These are phyloP conservation scores for Neurospora cerealis DNA, from an alignment of 495 filamentous ascomycete genomes.

Conservation along the genomic window DNA sequence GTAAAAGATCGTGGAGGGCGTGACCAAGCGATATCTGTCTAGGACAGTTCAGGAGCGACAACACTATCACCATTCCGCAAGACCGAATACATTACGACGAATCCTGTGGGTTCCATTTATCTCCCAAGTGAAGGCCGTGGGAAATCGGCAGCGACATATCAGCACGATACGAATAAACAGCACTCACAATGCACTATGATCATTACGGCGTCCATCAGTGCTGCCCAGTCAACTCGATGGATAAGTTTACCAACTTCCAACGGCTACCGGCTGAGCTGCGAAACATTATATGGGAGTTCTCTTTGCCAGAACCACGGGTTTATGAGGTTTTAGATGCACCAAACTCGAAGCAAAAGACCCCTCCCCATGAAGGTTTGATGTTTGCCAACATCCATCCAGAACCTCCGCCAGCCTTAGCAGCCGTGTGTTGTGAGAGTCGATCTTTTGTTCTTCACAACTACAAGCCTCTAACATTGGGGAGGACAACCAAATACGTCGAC, in stretches of 20 bases:
- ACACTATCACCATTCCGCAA: not conserved
- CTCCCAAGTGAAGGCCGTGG: not conserved
- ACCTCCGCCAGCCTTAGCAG: slow-evolving; percentile 35
- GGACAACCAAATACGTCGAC: slow-evolving; percentile 37
- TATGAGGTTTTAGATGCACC: slow-evolving; percentile 41
- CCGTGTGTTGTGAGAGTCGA: slow-evolving; percentile 38
- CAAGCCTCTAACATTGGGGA: slow-evolving; percentile 35
- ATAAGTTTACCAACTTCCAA: slow-evolving; percentile 18
- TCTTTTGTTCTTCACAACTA: slow-evolving; percentile 37
- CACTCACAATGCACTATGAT: slow-evolving; percentile 14
- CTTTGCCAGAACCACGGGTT: slow-evolving; percentile 35
- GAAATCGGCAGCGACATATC: not conserved
- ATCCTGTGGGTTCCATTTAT: slow-evolving; percentile 1
- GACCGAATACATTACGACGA: not conserved
- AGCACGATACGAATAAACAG: not conserved
- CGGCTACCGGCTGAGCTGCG: slow-evolving; percentile 28
- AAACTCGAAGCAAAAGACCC: slow-evolving; percentile 28
- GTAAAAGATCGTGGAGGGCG: not conserved
- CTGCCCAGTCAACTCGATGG: slow-evolving; percentile 12
- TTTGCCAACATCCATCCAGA: slow-evolving; percentile 40
- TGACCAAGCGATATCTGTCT: not conserved
- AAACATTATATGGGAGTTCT: slow-evolving; percentile 35
- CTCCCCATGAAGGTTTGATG: slow-evolving; percentile 33
- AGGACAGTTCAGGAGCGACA: not conserved
- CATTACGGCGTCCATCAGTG: slow-evolving; percentile 12